Percentiles rank a stretch among this genome's conserved stretches.
Evolutionary conservation across 768 basidiomycete species (phyloP).

Genomic region (Gyrodon lividus): DNA sequence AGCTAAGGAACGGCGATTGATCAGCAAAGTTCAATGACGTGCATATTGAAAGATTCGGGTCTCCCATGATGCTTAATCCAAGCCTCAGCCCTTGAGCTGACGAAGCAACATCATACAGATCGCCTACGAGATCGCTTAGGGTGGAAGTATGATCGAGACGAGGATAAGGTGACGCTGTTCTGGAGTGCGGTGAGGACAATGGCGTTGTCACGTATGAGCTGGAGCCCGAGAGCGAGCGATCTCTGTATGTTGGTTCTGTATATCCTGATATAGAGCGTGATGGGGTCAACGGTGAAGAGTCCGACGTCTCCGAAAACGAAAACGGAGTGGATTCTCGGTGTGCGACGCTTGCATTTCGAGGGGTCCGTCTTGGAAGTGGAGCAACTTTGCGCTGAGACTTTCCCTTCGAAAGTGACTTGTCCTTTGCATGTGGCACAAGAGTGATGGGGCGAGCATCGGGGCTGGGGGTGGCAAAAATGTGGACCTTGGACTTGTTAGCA

Average conservation of each 20-base stretch:
- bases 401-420: background rate
- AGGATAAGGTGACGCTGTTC: background rate
- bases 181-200: background rate
- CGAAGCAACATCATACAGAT: background rate
- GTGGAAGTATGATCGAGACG: background rate
- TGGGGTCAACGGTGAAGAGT: background rate
- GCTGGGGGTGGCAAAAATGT: slow-evolving; percentile 18
- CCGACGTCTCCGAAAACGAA: too few species aligned
- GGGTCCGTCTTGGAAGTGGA: slow-evolving; percentile 27
- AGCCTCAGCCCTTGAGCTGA: slow-evolving; percentile 6
- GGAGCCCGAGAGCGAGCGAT: background rate
- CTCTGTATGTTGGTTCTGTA: background rate
- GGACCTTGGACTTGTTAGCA: slow-evolving; percentile 10
- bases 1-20: background rate
- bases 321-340: slow-evolving; percentile 13
- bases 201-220: background rate
- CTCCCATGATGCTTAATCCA: background rate
- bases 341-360: slow-evolving; percentile 11
- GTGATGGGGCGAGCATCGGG: slow-evolving; percentile 15
- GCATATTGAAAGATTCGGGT: background rate
- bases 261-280: slow-evolving; percentile 1
- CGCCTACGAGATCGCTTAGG: slow-evolving; percentile 2
- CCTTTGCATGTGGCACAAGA: slow-evolving; percentile 3
- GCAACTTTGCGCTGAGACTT: slow-evolving; percentile 16
- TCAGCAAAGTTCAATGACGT: background rate